Evolutionary conservation across 73 alveolate species (phyloP).

Genomic region (Tetrahymena thermophila): DNA sequence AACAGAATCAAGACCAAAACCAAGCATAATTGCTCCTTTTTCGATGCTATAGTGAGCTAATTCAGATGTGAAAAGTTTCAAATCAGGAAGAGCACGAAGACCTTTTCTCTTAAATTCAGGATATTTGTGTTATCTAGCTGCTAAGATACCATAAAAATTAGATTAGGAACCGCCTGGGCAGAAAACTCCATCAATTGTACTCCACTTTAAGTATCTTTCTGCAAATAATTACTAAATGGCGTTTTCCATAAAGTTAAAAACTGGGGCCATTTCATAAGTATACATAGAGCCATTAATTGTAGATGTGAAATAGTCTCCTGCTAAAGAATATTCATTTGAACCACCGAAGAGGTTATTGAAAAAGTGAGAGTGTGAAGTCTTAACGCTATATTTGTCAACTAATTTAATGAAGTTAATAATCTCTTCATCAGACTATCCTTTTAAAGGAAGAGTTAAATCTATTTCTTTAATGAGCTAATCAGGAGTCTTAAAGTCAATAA

Average conservation of each 20-base stretch:
- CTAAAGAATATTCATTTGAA: neutral
- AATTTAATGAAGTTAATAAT: neutral
- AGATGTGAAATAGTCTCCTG: constrained; percentile 11
- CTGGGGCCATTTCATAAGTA: constrained; percentile 29
- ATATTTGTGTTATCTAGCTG: constrained; percentile 2
- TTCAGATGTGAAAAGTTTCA: constrained; percentile 10
- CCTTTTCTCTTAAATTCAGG: constrained; percentile 31
- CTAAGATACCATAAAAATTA: constrained; percentile 7
- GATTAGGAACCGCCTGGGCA: constrained; percentile 22
- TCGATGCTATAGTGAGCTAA: constrained; percentile 9
- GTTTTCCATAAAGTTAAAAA: constrained; percentile 7
- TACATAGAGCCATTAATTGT: constrained; percentile 1
- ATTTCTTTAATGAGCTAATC: neutral
- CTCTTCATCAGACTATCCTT: neutral
- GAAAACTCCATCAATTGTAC: constrained; percentile 15
- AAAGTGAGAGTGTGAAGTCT: constrained; percentile 7
- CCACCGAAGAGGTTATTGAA: constrained; percentile 12
- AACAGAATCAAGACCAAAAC: constrained; percentile 8
- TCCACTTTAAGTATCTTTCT: neutral
- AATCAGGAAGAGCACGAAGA: neutral
- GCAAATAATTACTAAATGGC: neutral
- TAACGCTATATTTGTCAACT: neutral
- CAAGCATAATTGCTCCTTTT: constrained; percentile 14
- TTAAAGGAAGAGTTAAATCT: neutral
- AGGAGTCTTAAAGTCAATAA: neutral